Conservation (phyloP, 208 protist genomes). For the Acanthamoeba royreba region DNA sequence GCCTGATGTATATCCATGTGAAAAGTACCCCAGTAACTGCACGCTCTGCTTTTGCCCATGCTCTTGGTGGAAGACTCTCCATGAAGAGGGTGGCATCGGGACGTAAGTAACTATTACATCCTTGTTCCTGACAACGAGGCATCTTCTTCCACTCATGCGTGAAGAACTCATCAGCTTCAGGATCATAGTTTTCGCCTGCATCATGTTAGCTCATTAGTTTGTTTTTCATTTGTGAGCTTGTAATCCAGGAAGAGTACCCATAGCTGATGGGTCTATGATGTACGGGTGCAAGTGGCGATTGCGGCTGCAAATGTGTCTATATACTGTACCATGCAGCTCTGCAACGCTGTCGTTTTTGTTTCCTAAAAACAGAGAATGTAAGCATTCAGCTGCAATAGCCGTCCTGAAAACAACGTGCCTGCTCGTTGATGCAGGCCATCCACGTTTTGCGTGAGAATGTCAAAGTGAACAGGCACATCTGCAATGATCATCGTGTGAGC, state of each 20-base stretch:
- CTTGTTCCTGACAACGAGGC: neutral
- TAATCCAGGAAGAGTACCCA: neutral
- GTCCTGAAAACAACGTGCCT: neutral
- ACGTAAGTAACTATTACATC: neutral
- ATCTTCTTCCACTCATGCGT: constrained; percentile 29
- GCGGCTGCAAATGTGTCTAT: constrained; percentile 40
- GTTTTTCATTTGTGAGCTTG: neutral
- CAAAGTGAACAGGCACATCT: neutral
- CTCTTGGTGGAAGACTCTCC: neutral
- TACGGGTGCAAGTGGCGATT: constrained; percentile 30
- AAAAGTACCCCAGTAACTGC: neutral
- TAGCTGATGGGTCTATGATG: neutral
- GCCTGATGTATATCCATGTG: neutral
- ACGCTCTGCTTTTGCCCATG: neutral
- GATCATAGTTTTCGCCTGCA: neutral
- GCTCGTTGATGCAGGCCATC: constrained; percentile 37
- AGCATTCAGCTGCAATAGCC: neutral
- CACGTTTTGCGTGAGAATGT: constrained; percentile 36
- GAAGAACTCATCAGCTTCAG: constrained; percentile 38
- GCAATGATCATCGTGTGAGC: neutral
- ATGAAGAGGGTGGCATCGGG: constrained; percentile 25
- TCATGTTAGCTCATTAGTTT: neutral
- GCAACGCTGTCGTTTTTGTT: neutral
- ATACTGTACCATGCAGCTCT: constrained; percentile 35
- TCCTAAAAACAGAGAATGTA: neutral